Conservation (phyloP, 2,329 filamentous ascomycete genomes). For the Corinectria fuckeliana region DNA sequence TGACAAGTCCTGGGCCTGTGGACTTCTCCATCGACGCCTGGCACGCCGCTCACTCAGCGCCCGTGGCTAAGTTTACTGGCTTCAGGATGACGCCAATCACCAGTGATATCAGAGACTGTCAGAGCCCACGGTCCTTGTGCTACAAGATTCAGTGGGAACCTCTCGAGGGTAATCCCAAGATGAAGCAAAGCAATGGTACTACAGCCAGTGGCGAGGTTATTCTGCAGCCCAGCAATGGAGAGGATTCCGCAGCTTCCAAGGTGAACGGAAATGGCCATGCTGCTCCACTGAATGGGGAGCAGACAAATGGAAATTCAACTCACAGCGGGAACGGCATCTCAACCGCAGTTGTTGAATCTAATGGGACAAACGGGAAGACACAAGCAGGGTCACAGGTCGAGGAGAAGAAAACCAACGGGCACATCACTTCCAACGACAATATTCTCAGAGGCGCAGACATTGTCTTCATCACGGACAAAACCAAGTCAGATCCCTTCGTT, state of each 20-base stretch:
- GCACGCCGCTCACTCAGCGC: constrained; percentile 31
- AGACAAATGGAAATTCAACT: too few relatives aligned
- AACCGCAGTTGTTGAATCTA: too few relatives aligned
- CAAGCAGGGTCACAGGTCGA: too few relatives aligned
- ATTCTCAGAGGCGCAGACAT: constrained; percentile 12
- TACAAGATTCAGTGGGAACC: constrained; percentile 55
- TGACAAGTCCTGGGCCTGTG: constrained; percentile 35
- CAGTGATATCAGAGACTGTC: constrained; percentile 37
- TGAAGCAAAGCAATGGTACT: neutral
- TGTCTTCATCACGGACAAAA: constrained; percentile 36
- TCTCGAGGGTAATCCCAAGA: constrained; percentile 23
- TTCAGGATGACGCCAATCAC: constrained; percentile 51
- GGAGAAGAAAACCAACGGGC: neutral
- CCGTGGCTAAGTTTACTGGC: constrained; percentile 46
- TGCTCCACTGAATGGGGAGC: too few relatives aligned
- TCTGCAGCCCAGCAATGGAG: too few relatives aligned
- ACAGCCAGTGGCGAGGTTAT: neutral
- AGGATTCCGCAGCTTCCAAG: too few relatives aligned
- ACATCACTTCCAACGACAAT: neutral
- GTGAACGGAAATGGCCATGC: too few relatives aligned
- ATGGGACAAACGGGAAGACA: too few relatives aligned
- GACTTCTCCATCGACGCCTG: constrained; percentile 47
- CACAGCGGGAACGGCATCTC: too few relatives aligned
- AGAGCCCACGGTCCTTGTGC: constrained; percentile 44
- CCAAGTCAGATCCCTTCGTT: constrained; percentile 25